Evolutionary conservation across 495 filamentous ascomycete genomes (phyloP).

Genomic region (Geoglossum glabrum): DNA sequence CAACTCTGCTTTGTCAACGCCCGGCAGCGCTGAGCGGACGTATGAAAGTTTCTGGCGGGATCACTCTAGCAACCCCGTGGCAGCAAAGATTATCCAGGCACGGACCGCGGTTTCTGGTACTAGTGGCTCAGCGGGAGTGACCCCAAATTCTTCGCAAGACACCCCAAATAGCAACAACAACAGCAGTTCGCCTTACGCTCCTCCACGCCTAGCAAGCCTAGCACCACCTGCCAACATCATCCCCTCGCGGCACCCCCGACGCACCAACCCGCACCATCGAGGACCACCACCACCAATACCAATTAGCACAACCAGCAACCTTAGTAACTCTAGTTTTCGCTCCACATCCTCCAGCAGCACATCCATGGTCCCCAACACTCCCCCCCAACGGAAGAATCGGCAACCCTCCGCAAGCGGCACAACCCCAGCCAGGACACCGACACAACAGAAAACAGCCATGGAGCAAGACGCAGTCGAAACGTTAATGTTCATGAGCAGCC

Average conservation of each 20-base stretch:
- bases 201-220: background rate
- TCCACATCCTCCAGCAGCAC: constrained; percentile 13
- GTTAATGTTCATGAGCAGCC: constrained; percentile 71
- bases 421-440: constrained; percentile 15
- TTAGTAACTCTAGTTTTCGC: background rate
- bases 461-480: constrained; percentile 82
- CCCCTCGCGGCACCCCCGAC: background rate
- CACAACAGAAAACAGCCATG: constrained; percentile 45
- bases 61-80: constrained; percentile 9
- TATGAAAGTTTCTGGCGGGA: constrained; percentile 28
- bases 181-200: background rate
- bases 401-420: constrained; percentile 18
- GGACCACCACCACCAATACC: constrained; percentile 8
- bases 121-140: background rate
- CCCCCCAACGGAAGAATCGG: constrained; percentile 9
- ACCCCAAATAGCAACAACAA: background rate
- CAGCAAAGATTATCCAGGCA: constrained; percentile 1
- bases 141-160: background rate
- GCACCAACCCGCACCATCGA: background rate
- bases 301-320: background rate
- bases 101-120: background rate
- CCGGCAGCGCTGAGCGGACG: constrained; percentile 12
- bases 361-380: constrained; percentile 15
- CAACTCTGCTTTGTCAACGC: constrained; percentile 14
- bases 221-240: background rate